phyloP scores from a whole-genome alignment of 805 yeast genomes.

The Jamesozyma lodderae region DNA sequence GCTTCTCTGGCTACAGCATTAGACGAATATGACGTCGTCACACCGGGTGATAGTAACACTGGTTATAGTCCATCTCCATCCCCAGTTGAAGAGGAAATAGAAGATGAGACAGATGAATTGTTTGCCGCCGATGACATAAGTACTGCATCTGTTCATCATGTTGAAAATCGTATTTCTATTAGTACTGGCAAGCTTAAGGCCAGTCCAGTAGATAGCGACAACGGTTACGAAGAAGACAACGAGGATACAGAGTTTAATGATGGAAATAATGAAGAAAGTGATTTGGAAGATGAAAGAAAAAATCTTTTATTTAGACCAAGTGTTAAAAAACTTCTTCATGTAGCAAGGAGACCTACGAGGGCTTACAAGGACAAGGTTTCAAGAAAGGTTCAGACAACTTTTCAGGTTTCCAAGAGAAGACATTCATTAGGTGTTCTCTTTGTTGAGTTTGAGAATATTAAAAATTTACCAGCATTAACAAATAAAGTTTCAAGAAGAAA shows the following conservation, averaged over 20 bases:
- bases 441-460: conserved; percentile 64
- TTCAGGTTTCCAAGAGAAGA: conserved; percentile 21
- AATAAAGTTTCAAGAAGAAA: conserved; percentile 52
- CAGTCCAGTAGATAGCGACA: conserved; percentile 4
- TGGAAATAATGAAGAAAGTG: conserved; percentile 1
- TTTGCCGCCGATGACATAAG: not conserved
- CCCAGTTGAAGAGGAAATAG: too few species aligned
- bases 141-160: not conserved
- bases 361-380: conserved; percentile 6
- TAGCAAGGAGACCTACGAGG: conserved; percentile 6
- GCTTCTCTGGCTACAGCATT: conserved; percentile 21
- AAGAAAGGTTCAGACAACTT: conserved; percentile 12
- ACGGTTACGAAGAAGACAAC: conserved; percentile 3
- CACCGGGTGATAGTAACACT: too few species aligned
- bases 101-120: too few species aligned
- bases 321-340: conserved; percentile 2
- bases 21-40: conserved; percentile 27
- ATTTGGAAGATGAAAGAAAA: not conserved
- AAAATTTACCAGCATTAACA: conserved; percentile 68
- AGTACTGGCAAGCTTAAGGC: conserved; percentile 1
- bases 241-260: conserved; percentile 1
- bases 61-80: too few species aligned
- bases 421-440: conserved; percentile 59
- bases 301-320: conserved; percentile 5
- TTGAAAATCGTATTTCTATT: not conserved